Base-by-base conservation (phyloP, 352 stramenopile species). In the Phytopythium helicoides region DNA sequence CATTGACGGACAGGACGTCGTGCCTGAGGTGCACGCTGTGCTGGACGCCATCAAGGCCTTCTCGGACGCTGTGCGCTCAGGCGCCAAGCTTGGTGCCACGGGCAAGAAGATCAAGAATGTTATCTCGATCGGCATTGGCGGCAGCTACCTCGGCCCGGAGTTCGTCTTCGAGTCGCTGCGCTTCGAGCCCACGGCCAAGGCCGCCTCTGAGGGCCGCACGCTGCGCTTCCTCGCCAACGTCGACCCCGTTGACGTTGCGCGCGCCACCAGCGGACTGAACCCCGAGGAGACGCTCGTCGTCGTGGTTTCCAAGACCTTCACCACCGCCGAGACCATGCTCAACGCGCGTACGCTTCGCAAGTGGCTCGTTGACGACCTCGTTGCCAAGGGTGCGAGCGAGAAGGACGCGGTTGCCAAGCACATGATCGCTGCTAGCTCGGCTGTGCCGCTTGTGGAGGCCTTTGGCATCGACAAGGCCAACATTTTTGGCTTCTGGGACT, bases 401-500 rank as follows among this genome's bases (percentile, higher is more conserved):
- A 78, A 76, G 7, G 87, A 97, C 39, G 93, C 97, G 33, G 89
- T 98, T 2, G 66, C 68, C 47, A 97, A 97, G 68, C 96, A 99
- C 75, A 89, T 99, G 68, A 85, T 98, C 37, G 96, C 96, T 1
- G 84, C 87, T 16, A 89, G 76, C 35, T 86, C 83, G 47, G 83
- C 79, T 14, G 81, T 95, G 58, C 67, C 73, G 34, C 64, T 94
- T 25, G 86, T 92, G 15, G 81, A 92, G 45, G 69, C 93, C 40
- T 98, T 99, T 57, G 97, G 97, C 31, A 99, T 99, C 51, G 76
- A 94, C 55, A 66, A 84, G 47, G 66, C 89, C 31, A 98, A 99
- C 65, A 96, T 99, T 42, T 99, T 99, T 72, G 90, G 83, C 41
- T 98, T 99, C 68, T 99, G 96, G 96, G 95, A 99, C 83, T 99